Evolutionary conservation across 208 protist species (phyloP), one percentile per base, ranked within the genome.

Genomic region (Spongospora subterranea): DNA sequence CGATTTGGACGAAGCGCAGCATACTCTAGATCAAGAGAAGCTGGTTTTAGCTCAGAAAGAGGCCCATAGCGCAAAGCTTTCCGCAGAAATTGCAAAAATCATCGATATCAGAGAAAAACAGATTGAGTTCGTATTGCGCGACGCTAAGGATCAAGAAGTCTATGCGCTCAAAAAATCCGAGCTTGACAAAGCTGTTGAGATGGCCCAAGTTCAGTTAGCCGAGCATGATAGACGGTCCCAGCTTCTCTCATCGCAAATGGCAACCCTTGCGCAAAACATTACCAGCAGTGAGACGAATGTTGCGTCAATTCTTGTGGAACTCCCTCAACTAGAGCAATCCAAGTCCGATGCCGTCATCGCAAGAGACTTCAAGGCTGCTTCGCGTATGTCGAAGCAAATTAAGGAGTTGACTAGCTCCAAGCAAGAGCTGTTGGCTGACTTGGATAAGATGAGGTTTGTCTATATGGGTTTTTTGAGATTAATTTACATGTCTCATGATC

Each of bases 291-390:
- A 60, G 50, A 60, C 6, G 50, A 60, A 24, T n/a, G n/a, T n/a
- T n/a, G n/a, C n/a, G n/a, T n/a, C n/a, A n/a, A 60, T 60, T 60
- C 13, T 29, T 24, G 13, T 29, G 50, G 13, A 60, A 45, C 17
- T 82, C 35, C 71, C 71, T 43, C 17, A 43, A 35, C 40, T 82
- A 39, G 71, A 82, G 35, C 17, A 39, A 43, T 20, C 6, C 35
- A 82, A 82, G n/a, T 6, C n/a, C 71, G 35, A 82, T 35, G 71
- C 71, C n/a, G 71, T 82, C 35, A 40, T n/a, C 17, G 6, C 71
- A 82, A 6, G 71, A 82, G 71, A 82, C n/a, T 82, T 82, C n/a
- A 82, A 82, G n/a, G 6, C 71, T 20, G 71, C 71, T 20, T 6
- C 17, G 11, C 6, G 71, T 45, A 39, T 82, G 13, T 6, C 71